Evolutionary conservation across 1,139 yeast genomes (phyloP).

Genomic region (Debaryomyces sp.): DNA sequence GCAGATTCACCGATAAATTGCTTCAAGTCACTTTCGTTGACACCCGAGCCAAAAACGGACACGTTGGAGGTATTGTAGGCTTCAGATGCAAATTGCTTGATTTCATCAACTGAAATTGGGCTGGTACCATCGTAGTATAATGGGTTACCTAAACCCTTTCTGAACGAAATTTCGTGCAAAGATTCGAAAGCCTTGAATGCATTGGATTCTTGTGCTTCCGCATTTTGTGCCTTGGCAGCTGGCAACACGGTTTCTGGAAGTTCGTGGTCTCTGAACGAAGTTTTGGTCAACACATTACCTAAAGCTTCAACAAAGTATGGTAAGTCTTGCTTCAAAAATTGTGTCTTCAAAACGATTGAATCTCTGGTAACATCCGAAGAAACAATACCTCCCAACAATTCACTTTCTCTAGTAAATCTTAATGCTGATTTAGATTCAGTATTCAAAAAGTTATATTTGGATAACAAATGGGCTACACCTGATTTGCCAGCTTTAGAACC

Average conservation of each 20-base stretch:
- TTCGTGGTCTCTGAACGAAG: constrained; percentile 83
- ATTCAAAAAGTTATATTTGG: constrained; percentile 84
- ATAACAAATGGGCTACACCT: constrained; percentile 85
- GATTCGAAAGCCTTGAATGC: constrained; percentile 71
- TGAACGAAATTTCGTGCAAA: constrained; percentile 81
- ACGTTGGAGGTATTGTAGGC: constrained; percentile 74
- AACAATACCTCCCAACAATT: constrained; percentile 86
- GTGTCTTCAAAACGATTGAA: constrained; percentile 74
- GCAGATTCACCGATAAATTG: constrained; percentile 69
- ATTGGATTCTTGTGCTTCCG: constrained; percentile 52
- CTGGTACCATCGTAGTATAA: constrained; percentile 70
- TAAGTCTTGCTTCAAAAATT: constrained; percentile 83
- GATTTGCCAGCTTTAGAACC: constrained; percentile 82
- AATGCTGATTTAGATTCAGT: constrained; percentile 84
- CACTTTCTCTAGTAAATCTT: constrained; percentile 93
- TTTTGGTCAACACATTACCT: constrained; percentile 72
- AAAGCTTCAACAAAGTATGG: constrained; percentile 91
- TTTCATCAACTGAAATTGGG: constrained; percentile 63
- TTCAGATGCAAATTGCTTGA: constrained; percentile 66
- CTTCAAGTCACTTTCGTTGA: constrained; percentile 68
- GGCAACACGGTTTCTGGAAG: constrained; percentile 81
- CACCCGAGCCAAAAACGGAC: constrained; percentile 74
- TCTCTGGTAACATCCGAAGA: constrained; percentile 79
- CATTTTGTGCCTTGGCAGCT: constrained; percentile 61
- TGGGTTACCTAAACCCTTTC: constrained; percentile 88